These are phyloP conservation scores for Colletotrichum sansevieriae DNA, from an alignment of 2,329 filamentous ascomycete genomes.

Conservation along the genomic window DNA sequence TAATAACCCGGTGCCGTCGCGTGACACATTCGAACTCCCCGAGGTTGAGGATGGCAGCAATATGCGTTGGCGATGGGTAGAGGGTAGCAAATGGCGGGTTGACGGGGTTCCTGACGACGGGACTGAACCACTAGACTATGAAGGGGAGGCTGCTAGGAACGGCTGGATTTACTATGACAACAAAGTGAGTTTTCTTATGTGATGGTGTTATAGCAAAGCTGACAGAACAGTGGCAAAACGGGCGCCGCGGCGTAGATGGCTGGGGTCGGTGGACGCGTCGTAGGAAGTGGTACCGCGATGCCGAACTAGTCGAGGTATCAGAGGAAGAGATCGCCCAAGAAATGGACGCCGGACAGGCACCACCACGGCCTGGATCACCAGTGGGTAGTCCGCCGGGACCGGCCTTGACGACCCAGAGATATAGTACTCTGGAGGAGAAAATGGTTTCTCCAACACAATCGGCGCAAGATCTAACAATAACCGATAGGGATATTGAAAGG, in stretches of 20 bases:
- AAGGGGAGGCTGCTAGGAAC: conserved; percentile 72
- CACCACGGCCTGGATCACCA: conserved; percentile 22
- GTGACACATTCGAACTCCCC: conserved; percentile 75
- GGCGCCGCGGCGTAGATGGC: conserved; percentile 85
- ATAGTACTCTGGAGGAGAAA: conserved; percentile 54
- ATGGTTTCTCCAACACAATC: conserved; percentile 50
- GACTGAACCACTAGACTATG: conserved; percentile 60
- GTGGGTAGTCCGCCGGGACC: conserved; percentile 34
- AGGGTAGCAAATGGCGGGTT: conserved; percentile 87
- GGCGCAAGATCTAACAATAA: conserved; percentile 42
- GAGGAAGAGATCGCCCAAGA: conserved; percentile 46
- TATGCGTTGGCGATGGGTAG: conserved; percentile 81
- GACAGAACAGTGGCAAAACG: conserved; percentile 82
- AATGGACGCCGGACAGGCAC: conserved; percentile 32
- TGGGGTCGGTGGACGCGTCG: conserved; percentile 96
- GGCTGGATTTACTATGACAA: conserved; percentile 99
- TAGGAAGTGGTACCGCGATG: conserved; percentile 96
- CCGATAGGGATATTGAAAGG: conserved; percentile 39
- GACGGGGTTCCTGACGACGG: conserved; percentile 76
- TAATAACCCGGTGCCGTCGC: conserved; percentile 81
- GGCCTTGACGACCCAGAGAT: conserved; percentile 46
- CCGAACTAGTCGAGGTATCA: conserved; percentile 86
- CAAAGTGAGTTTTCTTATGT: conserved; percentile 71
- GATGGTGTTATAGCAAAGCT: neutral
- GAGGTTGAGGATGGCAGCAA: conserved; percentile 71